Percentiles rank a stretch among this genome's conserved stretches.
Evolutionary conservation across 2,329 filamentous ascomycete species (phyloP).

Genomic region (Verticillium nubilum): DNA sequence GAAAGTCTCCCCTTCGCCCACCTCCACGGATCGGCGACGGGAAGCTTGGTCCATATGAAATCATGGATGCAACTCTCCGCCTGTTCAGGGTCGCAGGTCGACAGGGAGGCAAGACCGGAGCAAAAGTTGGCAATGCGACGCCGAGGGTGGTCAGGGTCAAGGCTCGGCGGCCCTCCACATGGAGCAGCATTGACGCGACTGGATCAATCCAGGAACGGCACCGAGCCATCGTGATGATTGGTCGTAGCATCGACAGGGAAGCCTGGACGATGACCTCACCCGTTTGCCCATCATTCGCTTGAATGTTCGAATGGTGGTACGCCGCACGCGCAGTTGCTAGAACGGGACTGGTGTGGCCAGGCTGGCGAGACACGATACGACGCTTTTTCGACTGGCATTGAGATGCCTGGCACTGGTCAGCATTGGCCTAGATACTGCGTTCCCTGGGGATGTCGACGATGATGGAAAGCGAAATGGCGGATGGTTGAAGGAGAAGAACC

Average conservation of each 20-base stretch:
- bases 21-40: not conserved
- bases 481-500: not conserved
- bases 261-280: not conserved
- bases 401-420: not conserved
- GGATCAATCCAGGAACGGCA: not conserved
- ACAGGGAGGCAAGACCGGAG: not conserved
- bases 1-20: not conserved
- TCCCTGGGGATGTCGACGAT: not conserved
- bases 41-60: not conserved
- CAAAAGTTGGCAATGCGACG: not conserved
- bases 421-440: not conserved
- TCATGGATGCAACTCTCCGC: not conserved
- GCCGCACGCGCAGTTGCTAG: not conserved
- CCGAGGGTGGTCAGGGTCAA: not conserved
- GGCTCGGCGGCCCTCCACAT: not conserved
- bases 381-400: not conserved
- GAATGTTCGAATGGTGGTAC: not conserved
- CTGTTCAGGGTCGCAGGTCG: not conserved
- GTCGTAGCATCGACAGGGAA: not conserved
- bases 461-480: not conserved
- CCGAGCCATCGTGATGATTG: not conserved
- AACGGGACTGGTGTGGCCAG: not conserved
- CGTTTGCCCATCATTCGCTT: not conserved
- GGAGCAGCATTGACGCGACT: not conserved
- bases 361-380: not conserved